A percentile compares a stretch with the other conserved stretches of the same genome.
These are phyloP conservation scores for Sporothrix phasma DNA, from an alignment of 2,329 filamentous ascomycete genomes.

Conservation along the genomic window DNA sequence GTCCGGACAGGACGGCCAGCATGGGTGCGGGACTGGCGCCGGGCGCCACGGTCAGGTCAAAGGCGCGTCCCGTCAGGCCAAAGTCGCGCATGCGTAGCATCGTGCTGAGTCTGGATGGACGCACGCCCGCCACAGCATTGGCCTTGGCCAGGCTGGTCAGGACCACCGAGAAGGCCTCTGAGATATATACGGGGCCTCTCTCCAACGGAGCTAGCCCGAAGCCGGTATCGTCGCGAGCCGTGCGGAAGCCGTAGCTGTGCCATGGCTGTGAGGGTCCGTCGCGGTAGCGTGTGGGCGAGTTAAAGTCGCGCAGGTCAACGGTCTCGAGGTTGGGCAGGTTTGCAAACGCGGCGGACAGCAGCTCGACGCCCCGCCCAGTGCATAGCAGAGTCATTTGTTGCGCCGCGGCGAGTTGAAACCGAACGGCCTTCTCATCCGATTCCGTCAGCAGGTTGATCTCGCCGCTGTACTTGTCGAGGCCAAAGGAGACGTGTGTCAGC, in stretches of 20 bases:
- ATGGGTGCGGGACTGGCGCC: constrained; percentile 26
- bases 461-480: constrained; percentile 28
- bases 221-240: constrained; percentile 19
- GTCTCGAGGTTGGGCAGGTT: constrained; percentile 45
- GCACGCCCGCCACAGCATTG: constrained; percentile 19
- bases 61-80: constrained; percentile 33
- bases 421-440: neutral
- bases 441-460: neutral
- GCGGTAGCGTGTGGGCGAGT: constrained; percentile 37
- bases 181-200: constrained; percentile 20
- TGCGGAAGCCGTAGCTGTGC: constrained; percentile 39
- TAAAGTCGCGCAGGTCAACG: constrained; percentile 51
- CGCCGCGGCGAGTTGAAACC: neutral
- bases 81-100: constrained; percentile 28
- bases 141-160: constrained; percentile 35
- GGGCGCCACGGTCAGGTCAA: constrained; percentile 33
- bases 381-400: constrained; percentile 28
- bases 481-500: constrained; percentile 41
- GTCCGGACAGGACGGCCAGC: constrained; percentile 32
- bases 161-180: constrained; percentile 31
- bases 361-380: constrained; percentile 39
- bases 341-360: constrained; percentile 47
- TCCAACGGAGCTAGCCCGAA: constrained; percentile 26
- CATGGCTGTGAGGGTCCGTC: constrained; percentile 37
- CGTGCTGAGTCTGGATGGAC: constrained; percentile 37